phyloP scores from a whole-genome alignment of 2,329 filamentous ascomycete species.

The Domatiomyces globalis region DNA sequence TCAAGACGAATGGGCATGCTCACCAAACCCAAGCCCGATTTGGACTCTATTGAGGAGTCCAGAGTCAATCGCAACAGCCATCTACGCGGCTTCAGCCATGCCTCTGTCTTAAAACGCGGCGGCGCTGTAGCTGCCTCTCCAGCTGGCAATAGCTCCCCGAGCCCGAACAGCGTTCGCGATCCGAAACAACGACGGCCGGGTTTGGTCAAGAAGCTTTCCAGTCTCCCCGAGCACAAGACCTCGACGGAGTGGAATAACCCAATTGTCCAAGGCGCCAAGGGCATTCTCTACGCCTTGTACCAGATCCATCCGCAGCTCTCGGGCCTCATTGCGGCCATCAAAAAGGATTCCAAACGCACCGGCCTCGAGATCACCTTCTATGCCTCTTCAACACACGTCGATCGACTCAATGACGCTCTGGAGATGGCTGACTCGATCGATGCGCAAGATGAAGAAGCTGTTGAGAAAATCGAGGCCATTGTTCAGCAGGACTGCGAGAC shows the following conservation, averaged over 20 bases:
- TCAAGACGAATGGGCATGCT: constrained; percentile 49
- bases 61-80: constrained; percentile 39
- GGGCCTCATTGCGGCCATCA: constrained; percentile 34
- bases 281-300: constrained; percentile 41
- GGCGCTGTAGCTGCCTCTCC: constrained; percentile 21
- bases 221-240: constrained; percentile 42
- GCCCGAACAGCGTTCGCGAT: constrained; percentile 31
- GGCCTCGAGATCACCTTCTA: constrained; percentile 43
- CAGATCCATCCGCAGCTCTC: constrained; percentile 37
- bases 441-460: constrained; percentile 37
- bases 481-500: constrained; percentile 35
- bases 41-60: constrained; percentile 40
- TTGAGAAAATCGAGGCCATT: constrained; percentile 26
- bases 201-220: constrained; percentile 40
- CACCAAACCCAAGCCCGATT: constrained; percentile 41
- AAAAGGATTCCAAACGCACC: constrained; percentile 32
- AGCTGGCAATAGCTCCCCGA: constrained; percentile 27
- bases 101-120: constrained; percentile 34
- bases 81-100: constrained; percentile 44
- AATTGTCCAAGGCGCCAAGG: constrained; percentile 42
- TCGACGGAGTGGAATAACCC: constrained; percentile 34
- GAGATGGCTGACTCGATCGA: constrained; percentile 36
- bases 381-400: constrained; percentile 41
- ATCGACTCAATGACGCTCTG: constrained; percentile 42
- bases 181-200: constrained; percentile 23